Evolutionary conservation across 1,284 basidiomycete species (phyloP), one percentile per base, ranked within the genome.

Genomic region (Quambalaria eucalypti): DNA sequence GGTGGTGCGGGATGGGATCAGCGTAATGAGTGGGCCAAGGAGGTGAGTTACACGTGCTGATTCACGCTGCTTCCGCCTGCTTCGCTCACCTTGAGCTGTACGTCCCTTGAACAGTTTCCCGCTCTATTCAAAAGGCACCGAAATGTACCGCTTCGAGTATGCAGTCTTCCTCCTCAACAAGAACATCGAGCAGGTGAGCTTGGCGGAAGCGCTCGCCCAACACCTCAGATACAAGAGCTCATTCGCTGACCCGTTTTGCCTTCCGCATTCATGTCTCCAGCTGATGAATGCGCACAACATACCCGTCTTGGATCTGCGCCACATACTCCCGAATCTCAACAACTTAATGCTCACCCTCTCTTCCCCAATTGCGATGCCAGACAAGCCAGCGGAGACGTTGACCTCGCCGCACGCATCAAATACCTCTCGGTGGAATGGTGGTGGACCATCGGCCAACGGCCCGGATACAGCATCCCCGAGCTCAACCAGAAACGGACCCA

Each of bases 131-230:
- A 88, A 85, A 76, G 90, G 91, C 9, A 90, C 96, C 54, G 95
- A 98, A 75, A 85, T 85, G 39, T 97, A 97, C 77, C 82, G 95
- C 28, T 99, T 95, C 76, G 93, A 98, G 75, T 99, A 98, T 77
- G 95, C 86, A 8, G 91, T 97, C 3, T 98, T 95, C 74, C 78
- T 98, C 48, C 80, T 98, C 36, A 98, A 98, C 80, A 99, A 98
- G 78, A 82, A 99, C 75, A 90, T 98, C 62, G 93, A 98, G 78
- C 59, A 60, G 48, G 52, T 56, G 39, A 51, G 50, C 25, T 21
- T 23, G 25, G 28, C 28, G 9, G 48, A n/a, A 49, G 48, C 25
- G 28, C 40, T 19, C n/a, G 40, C 8, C 8, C n/a, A 44, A 7
- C n/a, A n/a, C n/a, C n/a, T 31, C 46, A 19, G 12, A n/a, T 12